phyloP scores from a whole-genome alignment of 129 eudicot genomes.

The Erigeron canadensis region DNA sequence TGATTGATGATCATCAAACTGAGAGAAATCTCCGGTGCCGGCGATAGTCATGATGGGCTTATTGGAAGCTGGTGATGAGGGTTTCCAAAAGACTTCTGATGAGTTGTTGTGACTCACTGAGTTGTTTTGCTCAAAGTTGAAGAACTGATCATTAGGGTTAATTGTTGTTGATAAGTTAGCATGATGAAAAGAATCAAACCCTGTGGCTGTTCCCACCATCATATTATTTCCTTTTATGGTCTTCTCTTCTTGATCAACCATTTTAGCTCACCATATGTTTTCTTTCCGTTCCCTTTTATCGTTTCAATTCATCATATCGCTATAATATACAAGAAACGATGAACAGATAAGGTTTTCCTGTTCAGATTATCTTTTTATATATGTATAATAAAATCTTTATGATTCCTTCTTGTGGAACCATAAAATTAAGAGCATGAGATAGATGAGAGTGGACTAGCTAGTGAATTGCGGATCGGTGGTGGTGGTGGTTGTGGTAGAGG shows the following conservation, averaged over 20 bases:
- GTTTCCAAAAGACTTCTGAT: conserved; percentile 43
- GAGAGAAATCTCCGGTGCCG: conserved; percentile 40
- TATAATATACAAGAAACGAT: no score
- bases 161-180: conserved; percentile 25
- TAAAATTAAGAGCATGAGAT: conserved; percentile 9
- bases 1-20: conserved; percentile 42
- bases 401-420: conserved; percentile 19
- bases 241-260: conserved; percentile 40
- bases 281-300: no score
- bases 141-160: conserved; percentile 44
- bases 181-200: conserved; percentile 19
- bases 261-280: conserved; percentile 30
- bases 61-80: conserved; percentile 43
- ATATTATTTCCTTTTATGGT: conserved; percentile 23
- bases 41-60: conserved; percentile 34
- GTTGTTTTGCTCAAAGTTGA: conserved; percentile 31
- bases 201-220: conserved; percentile 26
- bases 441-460: background rate
- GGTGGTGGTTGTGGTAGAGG: conserved; percentile 7
- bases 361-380: background rate
- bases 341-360: background rate
- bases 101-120: conserved; percentile 40
- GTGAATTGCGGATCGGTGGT: background rate
- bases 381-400: background rate
- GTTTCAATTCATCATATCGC: no score